phyloP scores from a whole-genome alignment of 116 monocot genomes.

The Thalassia testudinum region DNA sequence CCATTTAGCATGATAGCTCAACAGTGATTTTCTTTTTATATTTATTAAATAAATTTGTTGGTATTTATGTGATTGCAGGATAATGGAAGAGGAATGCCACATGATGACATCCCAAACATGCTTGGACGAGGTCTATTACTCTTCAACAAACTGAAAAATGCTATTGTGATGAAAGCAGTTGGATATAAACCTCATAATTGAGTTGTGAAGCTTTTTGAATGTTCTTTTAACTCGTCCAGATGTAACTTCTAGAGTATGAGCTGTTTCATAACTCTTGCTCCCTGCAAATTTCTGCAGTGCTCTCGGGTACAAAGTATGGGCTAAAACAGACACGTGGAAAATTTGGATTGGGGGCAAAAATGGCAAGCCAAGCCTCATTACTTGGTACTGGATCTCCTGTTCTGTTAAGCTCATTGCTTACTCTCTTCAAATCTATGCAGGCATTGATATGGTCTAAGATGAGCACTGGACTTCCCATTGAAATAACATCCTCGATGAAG shows the following conservation, averaged over 20 bases:
- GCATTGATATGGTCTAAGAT: constrained; percentile 99
- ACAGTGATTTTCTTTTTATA: too few relatives aligned
- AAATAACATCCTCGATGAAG: constrained; percentile 70
- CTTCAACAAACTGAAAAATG: neutral
- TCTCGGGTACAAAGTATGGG: constrained; percentile 98
- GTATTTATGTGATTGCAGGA: constrained; percentile 32
- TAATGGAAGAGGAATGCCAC: constrained; percentile 98
- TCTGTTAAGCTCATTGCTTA: too few relatives aligned
- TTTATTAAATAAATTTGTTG: too few relatives aligned
- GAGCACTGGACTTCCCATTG: constrained; percentile 99
- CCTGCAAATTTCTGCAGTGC: constrained; percentile 44
- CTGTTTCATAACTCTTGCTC: neutral
- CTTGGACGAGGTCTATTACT: constrained; percentile 71
- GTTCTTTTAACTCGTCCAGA: neutral
- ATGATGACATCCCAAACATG: constrained; percentile 99
- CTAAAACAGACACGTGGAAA: constrained; percentile 97
- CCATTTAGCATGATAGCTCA: too few relatives aligned
- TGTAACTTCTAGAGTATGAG: neutral
- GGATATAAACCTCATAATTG: too few relatives aligned
- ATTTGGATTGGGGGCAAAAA: constrained; percentile 99
- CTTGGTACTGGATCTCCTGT: too few relatives aligned
- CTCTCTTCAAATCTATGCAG: constrained; percentile 19
- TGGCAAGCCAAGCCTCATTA: constrained; percentile 39
- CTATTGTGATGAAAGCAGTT: too few relatives aligned
- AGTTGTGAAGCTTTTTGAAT: too few relatives aligned